Conservation (phyloP, 208 protist species). For the Trypanosoma conorhini region DNA sequence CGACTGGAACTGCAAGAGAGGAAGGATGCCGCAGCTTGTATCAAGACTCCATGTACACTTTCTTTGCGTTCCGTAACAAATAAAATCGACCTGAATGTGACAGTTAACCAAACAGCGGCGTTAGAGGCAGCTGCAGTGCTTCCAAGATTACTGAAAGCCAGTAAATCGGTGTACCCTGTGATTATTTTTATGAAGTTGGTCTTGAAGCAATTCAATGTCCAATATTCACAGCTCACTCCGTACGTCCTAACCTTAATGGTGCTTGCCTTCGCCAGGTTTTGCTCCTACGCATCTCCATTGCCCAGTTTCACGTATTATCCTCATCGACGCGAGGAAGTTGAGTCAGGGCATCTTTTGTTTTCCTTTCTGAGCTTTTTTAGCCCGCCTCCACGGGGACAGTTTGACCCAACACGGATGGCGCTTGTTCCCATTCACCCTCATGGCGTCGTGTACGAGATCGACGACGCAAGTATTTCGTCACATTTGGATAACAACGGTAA, state of each 20-base stretch:
- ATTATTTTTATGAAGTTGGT: slow-evolving; percentile 28
- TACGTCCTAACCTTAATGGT: slow-evolving; percentile 30
- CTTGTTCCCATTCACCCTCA: slow-evolving; percentile 18
- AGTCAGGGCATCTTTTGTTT: slow-evolving; percentile 23
- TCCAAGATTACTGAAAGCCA: slow-evolving; percentile 4
- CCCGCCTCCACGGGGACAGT: slow-evolving; percentile 22
- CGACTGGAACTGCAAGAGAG: background rate
- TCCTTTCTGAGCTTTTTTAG: slow-evolving; percentile 36
- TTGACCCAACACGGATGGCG: slow-evolving; percentile 21
- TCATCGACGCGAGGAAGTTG: slow-evolving; percentile 6
- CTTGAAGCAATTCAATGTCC: slow-evolving; percentile 20
- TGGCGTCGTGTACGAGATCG: slow-evolving; percentile 14
- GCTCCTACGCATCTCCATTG: slow-evolving; percentile 4
- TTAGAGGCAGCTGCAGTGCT: slow-evolving; percentile 6
- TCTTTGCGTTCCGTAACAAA: background rate
- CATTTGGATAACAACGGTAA: background rate
- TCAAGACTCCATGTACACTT: background rate
- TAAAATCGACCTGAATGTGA: slow-evolving; percentile 12
- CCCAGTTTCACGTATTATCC: slow-evolving; percentile 16
- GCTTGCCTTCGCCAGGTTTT: slow-evolving; percentile 21
- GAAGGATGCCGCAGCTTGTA: background rate
- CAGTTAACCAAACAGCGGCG: slow-evolving; percentile 9
- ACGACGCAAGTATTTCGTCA: background rate
- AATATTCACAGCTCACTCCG: slow-evolving; percentile 19
- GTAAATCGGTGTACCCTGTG: slow-evolving; percentile 4